Conservation (phyloP, 2,329 filamentous ascomycete species). For the Aspergillus novofumigatus region DNA sequence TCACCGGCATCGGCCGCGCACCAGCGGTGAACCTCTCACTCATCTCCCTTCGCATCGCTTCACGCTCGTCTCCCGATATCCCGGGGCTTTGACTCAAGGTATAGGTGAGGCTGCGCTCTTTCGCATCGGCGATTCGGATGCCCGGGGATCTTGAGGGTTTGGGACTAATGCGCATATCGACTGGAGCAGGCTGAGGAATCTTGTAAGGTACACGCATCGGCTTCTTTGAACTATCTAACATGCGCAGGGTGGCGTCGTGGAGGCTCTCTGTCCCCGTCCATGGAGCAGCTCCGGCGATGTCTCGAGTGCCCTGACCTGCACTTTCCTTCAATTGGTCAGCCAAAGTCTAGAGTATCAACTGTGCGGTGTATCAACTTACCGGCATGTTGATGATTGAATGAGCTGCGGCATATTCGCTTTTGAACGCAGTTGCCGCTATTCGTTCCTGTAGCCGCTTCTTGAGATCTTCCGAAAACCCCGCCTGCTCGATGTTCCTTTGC, state of each 20-base stretch:
- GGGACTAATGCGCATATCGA: constrained; percentile 44
- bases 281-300: constrained; percentile 61
- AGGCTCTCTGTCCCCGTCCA: constrained; percentile 77
- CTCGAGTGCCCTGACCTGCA: constrained; percentile 65
- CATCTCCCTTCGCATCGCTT: constrained; percentile 67
- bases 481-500: constrained; percentile 55
- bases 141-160: constrained; percentile 44
- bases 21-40: constrained; percentile 74
- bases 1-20: constrained; percentile 68
- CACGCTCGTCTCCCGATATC: constrained; percentile 67
- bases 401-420: constrained; percentile 49
- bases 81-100: constrained; percentile 50
- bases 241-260: constrained; percentile 74
- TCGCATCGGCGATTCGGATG: constrained; percentile 53
- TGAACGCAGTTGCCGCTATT: constrained; percentile 54
- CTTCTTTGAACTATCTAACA: constrained; percentile 64
- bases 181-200: constrained; percentile 37
- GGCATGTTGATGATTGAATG: constrained; percentile 53
- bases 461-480: constrained; percentile 60
- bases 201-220: constrained; percentile 46
- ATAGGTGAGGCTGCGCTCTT: constrained; percentile 57
- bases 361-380: constrained; percentile 24
- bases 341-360: not conserved
- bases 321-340: constrained; percentile 38
- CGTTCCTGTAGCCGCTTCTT: constrained; percentile 56